These are phyloP conservation scores for Scutellaria minor DNA, from an alignment of 257 asterid species.

Conservation along the genomic window DNA sequence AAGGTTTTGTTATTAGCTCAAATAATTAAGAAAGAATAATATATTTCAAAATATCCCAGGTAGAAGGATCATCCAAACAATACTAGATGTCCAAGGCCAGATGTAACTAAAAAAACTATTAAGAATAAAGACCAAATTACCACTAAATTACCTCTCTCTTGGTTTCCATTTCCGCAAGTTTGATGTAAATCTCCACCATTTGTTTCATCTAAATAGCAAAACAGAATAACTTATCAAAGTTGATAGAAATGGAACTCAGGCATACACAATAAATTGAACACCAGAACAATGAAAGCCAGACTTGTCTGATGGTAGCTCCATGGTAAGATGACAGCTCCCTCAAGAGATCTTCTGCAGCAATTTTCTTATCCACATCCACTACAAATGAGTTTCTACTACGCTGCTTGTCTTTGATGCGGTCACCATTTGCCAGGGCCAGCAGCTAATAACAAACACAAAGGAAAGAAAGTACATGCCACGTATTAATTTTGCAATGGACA, in stretches of 20 bases:
- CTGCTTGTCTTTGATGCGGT: conserved; percentile 96
- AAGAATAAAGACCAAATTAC: conserved; percentile 30
- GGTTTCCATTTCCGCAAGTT: conserved; percentile 96
- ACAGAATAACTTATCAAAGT: conserved; percentile 30
- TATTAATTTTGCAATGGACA: conserved; percentile 22
- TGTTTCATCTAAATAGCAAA: conserved; percentile 76
- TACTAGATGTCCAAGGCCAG: conserved; percentile 9
- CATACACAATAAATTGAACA: conserved; percentile 19
- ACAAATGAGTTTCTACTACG: conserved; percentile 95
- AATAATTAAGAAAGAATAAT: conserved; percentile 9
- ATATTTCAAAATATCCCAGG: conserved; percentile 24
- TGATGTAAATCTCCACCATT: conserved; percentile 97
- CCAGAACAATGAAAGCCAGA: conserved; percentile 41
- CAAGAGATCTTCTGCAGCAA: conserved; percentile 92
- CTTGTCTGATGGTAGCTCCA: conserved; percentile 81
- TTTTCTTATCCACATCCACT: conserved; percentile 90
- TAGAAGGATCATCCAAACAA: conserved; percentile 27
- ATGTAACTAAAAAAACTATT: conserved; percentile 22
- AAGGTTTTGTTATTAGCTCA: conserved; percentile 36
- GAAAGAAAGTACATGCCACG: conserved; percentile 30
- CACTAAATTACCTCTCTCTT: conserved; percentile 75
- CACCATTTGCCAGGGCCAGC: conserved; percentile 96
- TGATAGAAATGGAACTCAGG: conserved; percentile 24
- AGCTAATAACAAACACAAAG: conserved; percentile 55
- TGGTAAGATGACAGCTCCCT: conserved; percentile 77